Conservation (phyloP, 768 basidiomycete genomes). For the Boletus fagicola region DNA sequence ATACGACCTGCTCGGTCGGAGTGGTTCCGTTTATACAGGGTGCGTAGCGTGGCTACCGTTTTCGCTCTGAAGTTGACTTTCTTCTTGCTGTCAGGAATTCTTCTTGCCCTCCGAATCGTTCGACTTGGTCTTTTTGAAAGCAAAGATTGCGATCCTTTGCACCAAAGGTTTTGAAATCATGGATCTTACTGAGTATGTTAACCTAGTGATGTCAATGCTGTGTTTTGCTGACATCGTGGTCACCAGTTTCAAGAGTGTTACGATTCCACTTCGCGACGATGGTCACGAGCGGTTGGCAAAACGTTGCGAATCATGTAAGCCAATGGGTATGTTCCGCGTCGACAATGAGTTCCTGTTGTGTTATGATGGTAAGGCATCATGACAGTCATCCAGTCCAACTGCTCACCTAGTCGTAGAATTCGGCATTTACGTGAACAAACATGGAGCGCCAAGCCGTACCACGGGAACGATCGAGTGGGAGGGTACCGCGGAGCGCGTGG, state of each 20-base stretch:
- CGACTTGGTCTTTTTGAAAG: constrained; percentile 89
- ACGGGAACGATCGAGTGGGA: constrained; percentile 90
- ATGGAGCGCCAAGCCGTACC: constrained; percentile 78
- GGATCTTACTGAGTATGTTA: constrained; percentile 83
- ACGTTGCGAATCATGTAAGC: constrained; percentile 76
- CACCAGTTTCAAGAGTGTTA: constrained; percentile 77
- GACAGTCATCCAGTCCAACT: not conserved
- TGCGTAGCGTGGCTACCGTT: constrained; percentile 21
- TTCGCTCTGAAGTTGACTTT: not conserved
- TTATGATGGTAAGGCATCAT: constrained; percentile 67
- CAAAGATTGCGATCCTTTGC: constrained; percentile 90
- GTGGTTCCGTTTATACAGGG: constrained; percentile 92
- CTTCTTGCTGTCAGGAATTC: constrained; percentile 58
- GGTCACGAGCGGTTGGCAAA: constrained; percentile 68
- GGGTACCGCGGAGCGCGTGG: constrained; percentile 83
- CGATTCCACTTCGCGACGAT: constrained; percentile 83
- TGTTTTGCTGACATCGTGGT: not conserved
- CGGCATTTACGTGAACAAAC: constrained; percentile 87
- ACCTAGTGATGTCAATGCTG: not conserved
- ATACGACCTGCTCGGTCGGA: constrained; percentile 81
- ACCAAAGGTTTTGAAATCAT: constrained; percentile 97
- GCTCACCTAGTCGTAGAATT: constrained; percentile 55
- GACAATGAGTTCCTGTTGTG: constrained; percentile 89
- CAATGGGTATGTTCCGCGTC: constrained; percentile 87
- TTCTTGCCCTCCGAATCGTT: constrained; percentile 90